Base-by-base conservation (phyloP, 495 filamentous ascomycete species). In the Penicillium verhagenii region DNA sequence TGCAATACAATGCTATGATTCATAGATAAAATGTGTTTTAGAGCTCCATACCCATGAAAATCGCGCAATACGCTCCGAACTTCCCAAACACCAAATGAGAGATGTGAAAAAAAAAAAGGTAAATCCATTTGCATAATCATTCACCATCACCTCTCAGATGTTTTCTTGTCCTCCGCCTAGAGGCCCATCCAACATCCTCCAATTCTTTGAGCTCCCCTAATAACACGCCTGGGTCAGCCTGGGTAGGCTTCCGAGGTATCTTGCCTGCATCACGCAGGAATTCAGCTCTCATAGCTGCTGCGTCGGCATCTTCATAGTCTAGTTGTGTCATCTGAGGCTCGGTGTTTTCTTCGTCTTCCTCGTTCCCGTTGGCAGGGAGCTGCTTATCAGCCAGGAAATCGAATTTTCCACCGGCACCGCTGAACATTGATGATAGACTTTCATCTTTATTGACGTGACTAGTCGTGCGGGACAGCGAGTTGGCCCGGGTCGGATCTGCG, bases 251-350 rank as follows among this genome's bases (percentile, higher is more conserved):
- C 20, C 52, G 61, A 13, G 60, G 55, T 4, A 70, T 40, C 47
- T 75, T 76, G 6, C 75, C 74, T 5, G 78, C 77, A 50, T 74
- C 57, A 2, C 64, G 60, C 20, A 75, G 67, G 18, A 82, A 74
- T 49, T 77, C 68, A 31, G 76, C 71, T 37, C 78, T 67, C 73
- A 78, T 78, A 16, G 76, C 75, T 13, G 70, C 65, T 7, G 75
- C 78, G 28, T 80, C 78, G 6, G 75, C 67, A 53, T 82, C 78
- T 54, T 82, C 77, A 50, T 81, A 82, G 47, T 75, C 73, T n/a
- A 82, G 54, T 60, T 82, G 79, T 35, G 79, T 82, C 77, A 81
- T 75, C 11, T 67, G 68, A 35, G 70, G 75, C 13, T 64, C 59
- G 37, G 73, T 62, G 14, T 70, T 66, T 47, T 74, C 69, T 19